Evolutionary conservation across 2,329 filamentous ascomycete genomes (phyloP).

Genomic region (Myriosclerotinia scirpicola): DNA sequence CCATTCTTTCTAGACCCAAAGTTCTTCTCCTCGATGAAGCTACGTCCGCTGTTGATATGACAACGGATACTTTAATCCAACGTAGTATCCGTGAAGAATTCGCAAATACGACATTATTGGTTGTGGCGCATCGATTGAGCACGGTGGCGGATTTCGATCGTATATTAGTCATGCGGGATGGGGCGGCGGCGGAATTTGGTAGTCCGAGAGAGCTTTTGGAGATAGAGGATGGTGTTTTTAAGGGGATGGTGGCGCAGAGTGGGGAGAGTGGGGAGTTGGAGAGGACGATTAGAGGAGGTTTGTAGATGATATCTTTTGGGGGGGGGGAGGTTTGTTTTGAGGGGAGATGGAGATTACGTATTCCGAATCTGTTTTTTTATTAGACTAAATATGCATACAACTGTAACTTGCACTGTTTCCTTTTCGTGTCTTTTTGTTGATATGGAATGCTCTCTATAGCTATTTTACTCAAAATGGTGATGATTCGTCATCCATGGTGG

Average conservation of each 20-base stretch:
- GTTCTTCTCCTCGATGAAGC: slow-evolving; percentile 78
- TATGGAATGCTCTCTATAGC: not conserved
- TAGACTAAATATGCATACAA: not conserved
- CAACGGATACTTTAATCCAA: slow-evolving; percentile 71
- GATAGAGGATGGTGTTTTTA: slow-evolving; percentile 29
- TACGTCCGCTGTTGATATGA: slow-evolving; percentile 74
- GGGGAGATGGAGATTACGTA: not conserved
- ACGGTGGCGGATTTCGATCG: slow-evolving; percentile 75
- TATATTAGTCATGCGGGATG: slow-evolving; percentile 71
- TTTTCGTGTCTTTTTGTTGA: not conserved
- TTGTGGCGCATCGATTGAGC: slow-evolving; percentile 72
- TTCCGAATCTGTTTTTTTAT: not conserved
- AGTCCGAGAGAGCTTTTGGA: slow-evolving; percentile 55
- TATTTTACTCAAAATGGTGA: not conserved
- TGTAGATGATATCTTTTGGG: not conserved
- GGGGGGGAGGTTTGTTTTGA: not conserved
- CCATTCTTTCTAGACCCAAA: slow-evolving; percentile 67
- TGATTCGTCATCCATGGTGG: no score
- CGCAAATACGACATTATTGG: slow-evolving; percentile 64
- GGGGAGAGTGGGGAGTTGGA: slow-evolving; percentile 31
- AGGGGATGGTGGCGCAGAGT: slow-evolving; percentile 39
- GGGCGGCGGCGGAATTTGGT: slow-evolving; percentile 65
- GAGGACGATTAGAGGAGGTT: slow-evolving; percentile 26
- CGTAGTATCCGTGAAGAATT: slow-evolving; percentile 71
- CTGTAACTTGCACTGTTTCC: not conserved